Evolutionary conservation across 2,329 filamentous ascomycete species (phyloP).

Genomic region (Alternaria angustiovoidea): DNA sequence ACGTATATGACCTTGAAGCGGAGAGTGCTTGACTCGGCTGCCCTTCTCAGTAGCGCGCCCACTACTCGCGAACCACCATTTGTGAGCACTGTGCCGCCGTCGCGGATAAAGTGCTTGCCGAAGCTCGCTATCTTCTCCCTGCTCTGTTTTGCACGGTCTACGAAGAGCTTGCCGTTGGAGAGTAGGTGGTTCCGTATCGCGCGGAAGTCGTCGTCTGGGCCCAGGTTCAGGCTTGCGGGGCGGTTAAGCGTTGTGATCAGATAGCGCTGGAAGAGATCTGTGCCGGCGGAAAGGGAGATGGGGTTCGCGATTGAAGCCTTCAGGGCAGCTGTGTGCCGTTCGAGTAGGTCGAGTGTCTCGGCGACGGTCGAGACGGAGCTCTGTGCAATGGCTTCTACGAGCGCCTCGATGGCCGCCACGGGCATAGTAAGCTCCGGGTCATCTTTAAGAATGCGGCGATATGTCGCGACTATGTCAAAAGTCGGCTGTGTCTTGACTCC

Average conservation of each 20-base stretch:
- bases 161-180: constrained; percentile 86
- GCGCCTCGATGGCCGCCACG: constrained; percentile 89
- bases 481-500: constrained; percentile 28
- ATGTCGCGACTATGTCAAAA: constrained; percentile 69
- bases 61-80: constrained; percentile 90
- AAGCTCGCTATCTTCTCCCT: constrained; percentile 82
- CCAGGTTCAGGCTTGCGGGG: constrained; percentile 53
- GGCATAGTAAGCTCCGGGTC: constrained; percentile 94
- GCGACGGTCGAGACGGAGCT: constrained; percentile 85
- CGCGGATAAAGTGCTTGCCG: constrained; percentile 78
- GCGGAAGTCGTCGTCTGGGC: constrained; percentile 75
- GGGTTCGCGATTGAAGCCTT: constrained; percentile 84
- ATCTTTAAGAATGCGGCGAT: constrained; percentile 68
- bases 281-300: constrained; percentile 90
- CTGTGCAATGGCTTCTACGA: constrained; percentile 84
- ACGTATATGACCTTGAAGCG: constrained; percentile 85
- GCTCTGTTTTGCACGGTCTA: constrained; percentile 83
- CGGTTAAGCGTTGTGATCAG: constrained; percentile 76
- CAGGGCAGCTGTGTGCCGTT: constrained; percentile 77
- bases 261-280: constrained; percentile 94
- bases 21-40: constrained; percentile 71
- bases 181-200: constrained; percentile 83
- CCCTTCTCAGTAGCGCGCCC: constrained; percentile 75
- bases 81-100: constrained; percentile 84
- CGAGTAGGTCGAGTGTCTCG: constrained; percentile 89